Conservation (phyloP, 1,284 basidiomycete species). For the Moesziomyces antarcticus region DNA sequence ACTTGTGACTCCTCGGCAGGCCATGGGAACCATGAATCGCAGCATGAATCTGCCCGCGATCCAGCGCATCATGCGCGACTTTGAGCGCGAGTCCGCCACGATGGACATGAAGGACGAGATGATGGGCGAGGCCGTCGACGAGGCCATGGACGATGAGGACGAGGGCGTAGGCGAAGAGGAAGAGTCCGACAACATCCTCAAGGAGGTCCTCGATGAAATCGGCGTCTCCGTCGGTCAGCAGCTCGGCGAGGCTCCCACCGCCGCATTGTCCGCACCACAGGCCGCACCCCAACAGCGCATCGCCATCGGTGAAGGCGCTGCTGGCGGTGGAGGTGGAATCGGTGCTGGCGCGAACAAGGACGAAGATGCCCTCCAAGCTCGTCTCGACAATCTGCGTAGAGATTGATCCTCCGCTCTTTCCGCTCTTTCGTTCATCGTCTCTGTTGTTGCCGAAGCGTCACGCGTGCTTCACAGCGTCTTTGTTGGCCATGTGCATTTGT, state of each 20-base stretch:
- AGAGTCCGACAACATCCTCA: slow-evolving; percentile 94
- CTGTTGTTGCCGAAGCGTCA: too few relatives aligned
- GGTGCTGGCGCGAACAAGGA: slow-evolving; percentile 47
- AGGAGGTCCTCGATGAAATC: slow-evolving; percentile 96
- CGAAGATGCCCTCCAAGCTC: slow-evolving; percentile 64
- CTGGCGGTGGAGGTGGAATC: slow-evolving; percentile 26
- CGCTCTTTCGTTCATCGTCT: too few relatives aligned
- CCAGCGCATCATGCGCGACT: slow-evolving; percentile 95
- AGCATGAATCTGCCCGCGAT: slow-evolving; percentile 94
- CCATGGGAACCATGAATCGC: slow-evolving; percentile 98
- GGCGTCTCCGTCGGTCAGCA: slow-evolving; percentile 89
- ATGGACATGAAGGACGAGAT: slow-evolving; percentile 99
- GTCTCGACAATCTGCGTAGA: slow-evolving; percentile 61
- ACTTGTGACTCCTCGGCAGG: slow-evolving; percentile 69
- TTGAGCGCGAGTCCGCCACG: slow-evolving; percentile 93
- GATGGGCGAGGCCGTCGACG: slow-evolving; percentile 98
- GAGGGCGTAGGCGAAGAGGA: slow-evolving; percentile 80
- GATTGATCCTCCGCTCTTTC: slow-evolving; percentile 28
- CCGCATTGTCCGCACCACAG: slow-evolving; percentile 45
- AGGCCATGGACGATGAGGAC: slow-evolving; percentile 94
- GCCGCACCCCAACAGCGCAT: slow-evolving; percentile 51
- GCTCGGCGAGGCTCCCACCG: slow-evolving; percentile 61
- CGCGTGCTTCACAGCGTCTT: too few relatives aligned
- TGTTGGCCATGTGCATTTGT: too few relatives aligned
- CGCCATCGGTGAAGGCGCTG: slow-evolving; percentile 61